Conservation (phyloP, 345 rosid species). For the Acer campestre region DNA sequence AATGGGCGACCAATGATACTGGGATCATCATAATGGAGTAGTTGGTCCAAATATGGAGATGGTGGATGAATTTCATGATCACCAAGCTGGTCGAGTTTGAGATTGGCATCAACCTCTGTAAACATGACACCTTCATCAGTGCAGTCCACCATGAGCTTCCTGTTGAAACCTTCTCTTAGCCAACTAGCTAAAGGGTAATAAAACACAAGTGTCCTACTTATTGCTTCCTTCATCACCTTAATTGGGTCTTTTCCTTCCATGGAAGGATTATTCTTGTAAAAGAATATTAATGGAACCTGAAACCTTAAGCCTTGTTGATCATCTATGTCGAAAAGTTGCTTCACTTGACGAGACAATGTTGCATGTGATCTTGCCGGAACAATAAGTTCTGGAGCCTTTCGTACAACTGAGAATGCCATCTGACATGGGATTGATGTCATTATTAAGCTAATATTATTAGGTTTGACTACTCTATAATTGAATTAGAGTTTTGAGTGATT, state of each 20-base stretch:
- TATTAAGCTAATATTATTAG: no score
- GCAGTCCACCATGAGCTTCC: slow-evolving; percentile 11
- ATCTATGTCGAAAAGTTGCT: slow-evolving; percentile 8
- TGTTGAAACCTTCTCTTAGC: background rate
- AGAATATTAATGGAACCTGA: background rate
- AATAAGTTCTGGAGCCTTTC: background rate
- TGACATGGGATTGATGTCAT: no score
- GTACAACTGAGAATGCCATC: no score
- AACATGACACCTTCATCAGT: background rate
- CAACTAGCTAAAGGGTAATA: slow-evolving; percentile 12
- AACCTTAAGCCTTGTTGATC: slow-evolving; percentile 9
- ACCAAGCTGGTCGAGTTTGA: slow-evolving; percentile 3
- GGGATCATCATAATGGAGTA: background rate
- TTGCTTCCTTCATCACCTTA: slow-evolving; percentile 4
- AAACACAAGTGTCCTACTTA: slow-evolving; percentile 5
- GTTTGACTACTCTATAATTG: no score
- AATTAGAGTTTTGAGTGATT: no score
- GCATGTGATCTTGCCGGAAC: background rate
- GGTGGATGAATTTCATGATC: background rate
- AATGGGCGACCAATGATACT: slow-evolving; percentile 1
- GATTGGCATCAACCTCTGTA: background rate
- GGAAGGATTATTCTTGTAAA: background rate
- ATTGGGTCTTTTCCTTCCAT: background rate
- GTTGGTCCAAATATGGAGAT: background rate
- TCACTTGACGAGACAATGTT: background rate